Base-by-base conservation (phyloP, 805 yeast genomes). In the Metschnikowia arizonensis region DNA sequence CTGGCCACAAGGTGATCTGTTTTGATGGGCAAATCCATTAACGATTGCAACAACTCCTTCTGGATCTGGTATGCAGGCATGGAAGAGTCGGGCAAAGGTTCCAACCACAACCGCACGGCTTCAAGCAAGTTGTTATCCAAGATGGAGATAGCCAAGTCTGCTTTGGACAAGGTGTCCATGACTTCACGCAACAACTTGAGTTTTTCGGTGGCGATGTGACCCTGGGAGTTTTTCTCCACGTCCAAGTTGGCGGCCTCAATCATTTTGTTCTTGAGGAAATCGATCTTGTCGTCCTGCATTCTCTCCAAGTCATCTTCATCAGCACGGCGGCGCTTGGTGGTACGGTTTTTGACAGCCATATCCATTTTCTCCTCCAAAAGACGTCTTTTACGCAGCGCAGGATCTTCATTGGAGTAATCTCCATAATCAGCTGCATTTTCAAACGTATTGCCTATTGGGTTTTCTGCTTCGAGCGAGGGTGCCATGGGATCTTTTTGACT, bases 51-150 rank as follows among this genome's bases (percentile, higher is more conserved):
- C 56, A 93, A 68, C 45, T 85, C 90, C 63, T 85, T 88, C 64
- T 93, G 99, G 53, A 93, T 91, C 64, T 89, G 96, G 68, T 85
- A 93, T 1, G 96, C 90, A n/a, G 99, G 99, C 67, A 93, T 75
- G 9, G 97, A 88, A 37, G 95, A 96, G 73, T 95, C 98, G 3
- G 99, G 99, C 57, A 93, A 75, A 25, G 99, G 99, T 65, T 93
- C 99, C 47, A 93, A 74, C 99, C 99, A 93, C 63, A 88, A 83
- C 56, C 98, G 78, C 23, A 93, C 90, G 41, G 96, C 91, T 58
- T 91, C 97, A 48, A 93, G 73, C 56, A 93, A 66, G 64, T 93
- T 93, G 63, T 93, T 93, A 69, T 93, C 99, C 59, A 93, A 74
- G 48, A 93, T 88, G 24, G 96, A 85, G 60, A 91, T 96, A 28